phyloP scores from a whole-genome alignment of 352 stramenopile species.

The Globisporangium rhizosaccharum region DNA sequence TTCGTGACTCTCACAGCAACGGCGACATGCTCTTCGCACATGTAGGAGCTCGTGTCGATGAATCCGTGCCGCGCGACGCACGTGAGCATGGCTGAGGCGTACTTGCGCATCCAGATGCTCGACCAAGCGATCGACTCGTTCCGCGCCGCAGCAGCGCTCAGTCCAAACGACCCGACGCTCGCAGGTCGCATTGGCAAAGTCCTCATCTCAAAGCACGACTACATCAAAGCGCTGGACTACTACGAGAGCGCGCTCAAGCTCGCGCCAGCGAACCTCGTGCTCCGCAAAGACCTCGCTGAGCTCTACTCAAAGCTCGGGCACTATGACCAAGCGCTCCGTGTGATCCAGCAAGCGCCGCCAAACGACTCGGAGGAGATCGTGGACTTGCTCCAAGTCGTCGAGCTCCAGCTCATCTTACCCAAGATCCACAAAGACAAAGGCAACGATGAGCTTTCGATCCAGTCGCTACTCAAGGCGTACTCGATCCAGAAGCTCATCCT shows the following conservation, averaged over 20 bases:
- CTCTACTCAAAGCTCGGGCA: slow-evolving; percentile 86
- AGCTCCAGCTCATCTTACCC: slow-evolving; percentile 74
- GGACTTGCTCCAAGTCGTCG: slow-evolving; percentile 61
- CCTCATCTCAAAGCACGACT: slow-evolving; percentile 92
- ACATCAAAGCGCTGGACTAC: slow-evolving; percentile 90
- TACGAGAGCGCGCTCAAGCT: slow-evolving; percentile 89
- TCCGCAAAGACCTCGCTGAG: slow-evolving; percentile 88
- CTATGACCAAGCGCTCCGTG: slow-evolving; percentile 76
- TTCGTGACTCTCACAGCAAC: neutral
- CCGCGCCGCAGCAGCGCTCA: slow-evolving; percentile 46
- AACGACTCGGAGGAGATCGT: slow-evolving; percentile 65
- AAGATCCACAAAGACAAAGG: slow-evolving; percentile 69
- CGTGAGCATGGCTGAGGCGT: slow-evolving; percentile 89
- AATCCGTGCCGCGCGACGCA: slow-evolving; percentile 71
- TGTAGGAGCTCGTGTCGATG: slow-evolving; percentile 72
- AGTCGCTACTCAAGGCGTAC: slow-evolving; percentile 73
- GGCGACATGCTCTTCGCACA: neutral
- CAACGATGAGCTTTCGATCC: slow-evolving; percentile 70
- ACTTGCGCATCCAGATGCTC: slow-evolving; percentile 89
- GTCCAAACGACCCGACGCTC: slow-evolving; percentile 67
- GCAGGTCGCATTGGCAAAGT: slow-evolving; percentile 86
- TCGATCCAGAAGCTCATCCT: slow-evolving; percentile 86
- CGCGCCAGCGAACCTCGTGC: slow-evolving; percentile 58
- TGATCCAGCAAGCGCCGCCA: slow-evolving; percentile 68
- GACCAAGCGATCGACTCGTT: slow-evolving; percentile 84